Evolutionary conservation across 2,329 filamentous ascomycete species (phyloP), one percentile per base, ranked within the genome.

Genomic region (Cyphellophora europaea): DNA sequence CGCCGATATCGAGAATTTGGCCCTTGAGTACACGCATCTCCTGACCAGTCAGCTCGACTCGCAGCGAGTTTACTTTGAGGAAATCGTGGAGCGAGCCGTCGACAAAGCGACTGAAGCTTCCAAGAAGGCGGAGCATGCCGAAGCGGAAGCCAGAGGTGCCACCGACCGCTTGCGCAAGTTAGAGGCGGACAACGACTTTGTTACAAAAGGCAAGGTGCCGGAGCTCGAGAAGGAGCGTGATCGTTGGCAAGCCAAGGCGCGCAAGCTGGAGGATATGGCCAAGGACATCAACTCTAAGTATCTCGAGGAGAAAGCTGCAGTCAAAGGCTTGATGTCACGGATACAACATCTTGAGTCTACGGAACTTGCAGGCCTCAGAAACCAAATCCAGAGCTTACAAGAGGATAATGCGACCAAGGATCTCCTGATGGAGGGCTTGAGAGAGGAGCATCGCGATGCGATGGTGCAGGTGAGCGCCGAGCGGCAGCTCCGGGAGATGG

Each of bases 41-140:
- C 74, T 98, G 8, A 93, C 85, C 3, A 88, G 80, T 40, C 91
- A 98, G 53, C 75, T 98, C 2, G 91, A 96, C 55, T 87, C 81
- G 28, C 91, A 98, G 56, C 76, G 91, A 6, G 71, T 83, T 1
- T 98, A 96, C 59, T 98, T 93, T 49, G 89, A 96, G 56, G 89
- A 93, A 48, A 77, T 93, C 56, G 73, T 98, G 34, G 81, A 79
- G 51, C 86, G 93, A 44, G 85, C 86, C 0, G 87, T 82, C 0
- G 85, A 93, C 58, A 96, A 96, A 62, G 88, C 88, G 0, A 72
- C 79, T 2, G 76, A 81, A 51, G 85, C 88, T 0, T 69, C 74
- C 0, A 67, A 74, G 0, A 68, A 74, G 0, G 62, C 63, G 5
- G 62, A 62, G 74, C 80, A 21, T 77, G 87, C 56, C 88, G 91